A percentile compares a stretch with the other conserved stretches of the same genome.
Conservation (phyloP, 805 yeast genomes). For the Komagataella mondaviorum region DNA sequence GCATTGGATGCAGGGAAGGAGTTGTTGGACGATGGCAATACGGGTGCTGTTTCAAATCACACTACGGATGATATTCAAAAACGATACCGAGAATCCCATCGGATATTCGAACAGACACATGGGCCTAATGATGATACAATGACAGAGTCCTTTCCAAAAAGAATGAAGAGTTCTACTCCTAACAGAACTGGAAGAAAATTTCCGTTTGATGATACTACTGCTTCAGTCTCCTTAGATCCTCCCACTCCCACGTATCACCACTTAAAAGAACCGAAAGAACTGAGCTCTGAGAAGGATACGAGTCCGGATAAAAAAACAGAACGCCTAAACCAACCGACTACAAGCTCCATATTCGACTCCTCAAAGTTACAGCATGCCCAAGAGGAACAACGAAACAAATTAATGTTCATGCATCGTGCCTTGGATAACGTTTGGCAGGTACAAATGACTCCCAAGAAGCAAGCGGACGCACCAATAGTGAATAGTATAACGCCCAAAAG, state of each 20-base stretch:
- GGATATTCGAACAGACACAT: constrained; percentile 2
- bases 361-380: constrained; percentile 6
- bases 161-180: constrained; percentile 10
- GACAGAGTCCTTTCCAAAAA: constrained; percentile 4
- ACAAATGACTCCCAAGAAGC: constrained; percentile 16
- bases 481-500: constrained; percentile 2
- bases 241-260: constrained; percentile 5
- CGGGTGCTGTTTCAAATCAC: constrained; percentile 13
- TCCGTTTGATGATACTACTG: background rate
- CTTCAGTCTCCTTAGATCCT: constrained; percentile 1
- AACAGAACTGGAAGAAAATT: constrained; percentile 5
- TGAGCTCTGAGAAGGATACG: background rate
- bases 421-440: constrained; percentile 18
- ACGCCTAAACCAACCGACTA: constrained; percentile 5
- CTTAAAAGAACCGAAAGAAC: background rate
- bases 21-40: constrained; percentile 11
- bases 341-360: constrained; percentile 9
- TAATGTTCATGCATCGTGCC: constrained; percentile 12
- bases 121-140: constrained; percentile 7
- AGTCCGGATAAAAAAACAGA: constrained; percentile 1
- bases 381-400: constrained; percentile 1
- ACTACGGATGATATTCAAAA: constrained; percentile 7
- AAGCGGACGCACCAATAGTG: background rate
- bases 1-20: background rate
- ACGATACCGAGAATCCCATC: constrained; percentile 6